These are phyloP conservation scores for Psophocarpus tetragonolobus DNA, from an alignment of 306 rosid species.

Conservation along the genomic window DNA sequence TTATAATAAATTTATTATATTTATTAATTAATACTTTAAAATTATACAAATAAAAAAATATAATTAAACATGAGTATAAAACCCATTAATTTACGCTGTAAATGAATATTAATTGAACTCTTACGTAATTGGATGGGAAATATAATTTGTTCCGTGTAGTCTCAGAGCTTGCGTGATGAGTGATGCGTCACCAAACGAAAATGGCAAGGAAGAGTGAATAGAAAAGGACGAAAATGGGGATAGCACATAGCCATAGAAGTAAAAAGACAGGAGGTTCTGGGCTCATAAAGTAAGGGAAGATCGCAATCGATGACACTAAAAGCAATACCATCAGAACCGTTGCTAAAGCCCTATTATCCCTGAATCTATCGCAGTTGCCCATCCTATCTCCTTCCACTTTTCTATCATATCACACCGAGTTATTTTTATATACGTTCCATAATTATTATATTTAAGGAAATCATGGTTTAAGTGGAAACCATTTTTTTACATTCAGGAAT, in stretches of 20 bases:
- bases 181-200: conserved; percentile 37
- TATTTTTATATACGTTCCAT: too few relatives aligned
- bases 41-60: too few relatives aligned
- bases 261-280: conserved; percentile 38
- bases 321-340: conserved; percentile 31
- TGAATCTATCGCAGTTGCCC: not conserved
- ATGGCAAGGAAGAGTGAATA: conserved; percentile 27
- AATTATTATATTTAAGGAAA: too few relatives aligned
- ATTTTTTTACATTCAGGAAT: too few relatives aligned
- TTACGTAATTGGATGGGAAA: not conserved
- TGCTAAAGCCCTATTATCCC: conserved; percentile 33
- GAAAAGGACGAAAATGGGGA: conserved; percentile 38
- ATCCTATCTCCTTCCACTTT: not conserved
- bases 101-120: too few relatives aligned
- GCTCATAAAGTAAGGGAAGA: conserved; percentile 32
- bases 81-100: too few relatives aligned
- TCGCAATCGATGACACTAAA: conserved; percentile 10
- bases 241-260: conserved; percentile 22
- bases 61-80: too few relatives aligned
- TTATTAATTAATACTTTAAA: too few relatives aligned
- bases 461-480: too few relatives aligned
- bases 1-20: too few relatives aligned
- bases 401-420: not conserved
- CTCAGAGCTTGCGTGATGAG: not conserved
- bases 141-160: not conserved